phyloP scores from a whole-genome alignment of 495 filamentous ascomycete species.

The Elaphomyces granulatus region DNA sequence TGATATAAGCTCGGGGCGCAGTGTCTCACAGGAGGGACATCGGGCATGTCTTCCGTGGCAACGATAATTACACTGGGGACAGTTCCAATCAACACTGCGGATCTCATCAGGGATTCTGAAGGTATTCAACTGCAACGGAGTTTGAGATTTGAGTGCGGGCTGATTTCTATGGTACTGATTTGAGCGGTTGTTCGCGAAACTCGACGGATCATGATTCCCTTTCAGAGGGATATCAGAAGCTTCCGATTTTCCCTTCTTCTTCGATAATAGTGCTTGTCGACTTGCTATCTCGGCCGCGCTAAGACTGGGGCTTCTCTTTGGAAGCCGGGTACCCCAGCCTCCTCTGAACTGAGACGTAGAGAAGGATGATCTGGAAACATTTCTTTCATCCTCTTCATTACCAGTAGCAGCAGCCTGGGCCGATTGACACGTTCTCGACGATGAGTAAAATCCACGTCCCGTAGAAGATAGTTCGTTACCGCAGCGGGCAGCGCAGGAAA shows the following conservation, averaged over 20 bases:
- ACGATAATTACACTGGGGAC: constrained; percentile 15
- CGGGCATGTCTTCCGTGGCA: constrained; percentile 12
- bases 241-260: constrained; percentile 3
- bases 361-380: background rate
- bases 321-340: constrained; percentile 10
- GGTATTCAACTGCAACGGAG: constrained; percentile 3
- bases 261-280: constrained; percentile 14
- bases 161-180: background rate
- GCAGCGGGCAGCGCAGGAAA: constrained; percentile 5
- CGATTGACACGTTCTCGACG: background rate
- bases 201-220: background rate
- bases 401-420: background rate
- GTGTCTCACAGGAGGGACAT: constrained; percentile 21
- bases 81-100: constrained; percentile 19
- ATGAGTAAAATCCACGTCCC: background rate
- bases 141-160: constrained; percentile 5
- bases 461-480: too few relatives aligned
- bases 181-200: background rate
- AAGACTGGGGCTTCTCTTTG: background rate
- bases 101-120: constrained; percentile 1
- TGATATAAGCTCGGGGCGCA: constrained; percentile 11
- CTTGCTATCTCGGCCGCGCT: constrained; percentile 5
- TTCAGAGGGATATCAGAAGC: too few relatives aligned
- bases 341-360: constrained; percentile 13
- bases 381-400: background rate